These are phyloP conservation scores for Sanguinoderma infundibulare DNA, from an alignment of 1,284 basidiomycete species.

Conservation along the genomic window DNA sequence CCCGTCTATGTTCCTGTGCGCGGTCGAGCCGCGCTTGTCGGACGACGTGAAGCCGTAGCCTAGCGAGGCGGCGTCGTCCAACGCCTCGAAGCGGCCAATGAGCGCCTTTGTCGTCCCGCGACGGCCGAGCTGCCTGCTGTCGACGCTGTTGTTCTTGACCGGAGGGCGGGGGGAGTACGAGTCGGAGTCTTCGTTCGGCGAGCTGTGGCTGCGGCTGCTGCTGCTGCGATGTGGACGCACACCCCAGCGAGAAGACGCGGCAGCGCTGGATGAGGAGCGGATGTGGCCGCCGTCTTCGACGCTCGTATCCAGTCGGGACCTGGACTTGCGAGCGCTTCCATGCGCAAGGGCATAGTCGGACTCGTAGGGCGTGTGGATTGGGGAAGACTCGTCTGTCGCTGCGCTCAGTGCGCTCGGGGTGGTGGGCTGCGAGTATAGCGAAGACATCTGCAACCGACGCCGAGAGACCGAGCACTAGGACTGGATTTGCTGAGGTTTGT, in stretches of 20 bases:
- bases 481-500: background rate
- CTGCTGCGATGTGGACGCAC: background rate
- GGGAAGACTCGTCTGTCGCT: constrained; percentile 19
- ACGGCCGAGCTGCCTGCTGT: constrained; percentile 15
- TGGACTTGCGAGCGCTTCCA: background rate
- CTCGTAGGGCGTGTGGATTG: constrained; percentile 29
- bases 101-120: constrained; percentile 41
- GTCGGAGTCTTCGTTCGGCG: constrained; percentile 6
- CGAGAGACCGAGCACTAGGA: background rate
- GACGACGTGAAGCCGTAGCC: background rate
- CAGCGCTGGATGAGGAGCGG: constrained; percentile 9
- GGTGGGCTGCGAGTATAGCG: constrained; percentile 30
- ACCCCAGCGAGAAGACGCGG: background rate
- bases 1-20: background rate
- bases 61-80: constrained; percentile 15
- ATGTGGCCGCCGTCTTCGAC: constrained; percentile 6
- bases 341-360: too few relatives aligned
- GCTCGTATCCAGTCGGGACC: background rate
- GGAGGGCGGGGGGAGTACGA: too few relatives aligned
- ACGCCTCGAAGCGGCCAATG: constrained; percentile 39
- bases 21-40: background rate
- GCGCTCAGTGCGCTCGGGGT: constrained; percentile 21
- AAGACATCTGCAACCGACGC: constrained; percentile 25
- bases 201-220: constrained; percentile 7
- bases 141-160: background rate